Evolutionary conservation across 768 basidiomycete species (phyloP).

Genomic region (Cystobasidium onofrii): DNA sequence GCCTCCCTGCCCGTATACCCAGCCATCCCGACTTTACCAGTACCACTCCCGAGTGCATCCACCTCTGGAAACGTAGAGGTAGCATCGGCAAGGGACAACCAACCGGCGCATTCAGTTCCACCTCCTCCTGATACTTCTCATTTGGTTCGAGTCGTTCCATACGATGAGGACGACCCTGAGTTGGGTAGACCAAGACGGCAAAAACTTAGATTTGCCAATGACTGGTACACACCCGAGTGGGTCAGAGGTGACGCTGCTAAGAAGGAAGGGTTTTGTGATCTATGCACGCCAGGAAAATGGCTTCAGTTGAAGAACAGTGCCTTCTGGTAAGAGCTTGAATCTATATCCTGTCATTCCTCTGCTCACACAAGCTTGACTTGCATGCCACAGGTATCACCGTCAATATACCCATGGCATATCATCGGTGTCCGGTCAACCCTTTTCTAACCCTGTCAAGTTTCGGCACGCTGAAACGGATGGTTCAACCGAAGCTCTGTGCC

Average conservation of each 20-base stretch:
- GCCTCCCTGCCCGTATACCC: too few relatives aligned
- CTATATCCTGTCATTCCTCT: too few relatives aligned
- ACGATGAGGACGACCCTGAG: background rate
- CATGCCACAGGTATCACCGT: conserved; percentile 34
- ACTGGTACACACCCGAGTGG: conserved; percentile 38
- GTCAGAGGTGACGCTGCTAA: conserved; percentile 29
- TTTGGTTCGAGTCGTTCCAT: background rate
- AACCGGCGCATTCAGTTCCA: background rate
- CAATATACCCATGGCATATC: conserved; percentile 39
- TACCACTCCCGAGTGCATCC: too few relatives aligned
- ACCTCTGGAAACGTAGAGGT: background rate
- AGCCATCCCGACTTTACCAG: too few relatives aligned
- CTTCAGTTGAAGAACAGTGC: conserved; percentile 38
- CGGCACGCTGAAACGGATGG: background rate
- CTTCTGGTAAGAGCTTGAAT: conserved; percentile 34
- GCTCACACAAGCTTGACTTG: too few relatives aligned
- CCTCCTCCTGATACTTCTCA: background rate
- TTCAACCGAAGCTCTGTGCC: conserved; percentile 33
- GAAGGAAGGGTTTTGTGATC: conserved; percentile 38
- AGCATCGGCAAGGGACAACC: background rate
- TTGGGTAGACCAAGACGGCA: conserved; percentile 25
- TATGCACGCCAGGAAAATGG: conserved; percentile 40
- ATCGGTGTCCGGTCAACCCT: conserved; percentile 35
- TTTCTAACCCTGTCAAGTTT: conserved; percentile 33
- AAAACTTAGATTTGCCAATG: conserved; percentile 36